Evolutionary conservation across 306 rosid genomes (phyloP).

Genomic region (Acacia crassicarpa): DNA sequence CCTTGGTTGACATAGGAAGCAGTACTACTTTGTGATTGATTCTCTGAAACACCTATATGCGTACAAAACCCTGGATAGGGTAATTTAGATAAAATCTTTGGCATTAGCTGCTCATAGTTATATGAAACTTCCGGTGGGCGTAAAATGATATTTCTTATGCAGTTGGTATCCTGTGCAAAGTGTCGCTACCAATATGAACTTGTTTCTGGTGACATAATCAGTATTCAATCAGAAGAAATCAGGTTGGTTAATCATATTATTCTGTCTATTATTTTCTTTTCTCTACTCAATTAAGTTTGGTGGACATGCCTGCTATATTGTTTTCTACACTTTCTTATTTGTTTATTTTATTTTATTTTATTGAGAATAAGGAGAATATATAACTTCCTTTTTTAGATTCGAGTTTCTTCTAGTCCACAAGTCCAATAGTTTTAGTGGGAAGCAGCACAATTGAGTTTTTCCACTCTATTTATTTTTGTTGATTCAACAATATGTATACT

Average conservation of each 20-base stretch:
- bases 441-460: constrained; percentile 19
- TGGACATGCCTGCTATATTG: neutral
- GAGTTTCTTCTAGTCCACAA: constrained; percentile 11
- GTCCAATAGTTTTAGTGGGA: constrained; percentile 2
- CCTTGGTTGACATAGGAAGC: constrained; percentile 24
- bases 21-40: neutral
- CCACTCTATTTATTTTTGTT: constrained; percentile 22
- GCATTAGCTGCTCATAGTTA: neutral
- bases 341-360: neutral
- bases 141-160: constrained; percentile 40
- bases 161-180: constrained; percentile 88
- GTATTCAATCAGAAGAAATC: constrained; percentile 91
- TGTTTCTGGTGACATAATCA: constrained; percentile 77
- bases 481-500: constrained; percentile 39
- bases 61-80: neutral
- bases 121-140: constrained; percentile 5
- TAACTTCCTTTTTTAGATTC: constrained; percentile 14
- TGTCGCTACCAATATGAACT: constrained; percentile 93
- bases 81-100: neutral
- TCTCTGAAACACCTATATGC: neutral
- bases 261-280: constrained; percentile 18
- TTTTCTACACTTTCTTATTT: neutral
- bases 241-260: constrained; percentile 58
- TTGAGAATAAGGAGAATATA: neutral
- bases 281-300: constrained; percentile 1